These are phyloP conservation scores for Trametes cingulata DNA, from an alignment of 768 basidiomycete species.

Conservation along the genomic window DNA sequence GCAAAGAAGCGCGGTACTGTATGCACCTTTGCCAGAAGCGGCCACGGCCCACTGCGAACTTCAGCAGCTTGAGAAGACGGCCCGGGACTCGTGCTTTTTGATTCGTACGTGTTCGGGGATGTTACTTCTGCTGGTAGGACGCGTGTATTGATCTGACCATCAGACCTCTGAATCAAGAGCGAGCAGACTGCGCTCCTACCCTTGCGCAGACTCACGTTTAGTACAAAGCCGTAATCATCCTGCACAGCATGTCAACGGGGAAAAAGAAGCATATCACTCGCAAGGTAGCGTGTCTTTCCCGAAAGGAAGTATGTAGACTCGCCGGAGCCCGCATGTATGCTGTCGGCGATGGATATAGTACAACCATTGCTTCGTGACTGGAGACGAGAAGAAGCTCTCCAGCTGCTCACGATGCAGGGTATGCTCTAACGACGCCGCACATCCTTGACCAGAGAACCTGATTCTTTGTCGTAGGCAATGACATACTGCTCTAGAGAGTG, in stretches of 20 bases:
- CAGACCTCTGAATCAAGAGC: neutral
- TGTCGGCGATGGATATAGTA: constrained; percentile 8
- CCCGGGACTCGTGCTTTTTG: too few species aligned
- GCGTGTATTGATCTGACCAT: neutral
- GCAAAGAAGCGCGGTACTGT: too few species aligned
- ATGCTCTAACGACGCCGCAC: neutral
- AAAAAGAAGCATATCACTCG: neutral
- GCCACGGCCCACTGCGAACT: too few species aligned
- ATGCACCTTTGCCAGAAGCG: neutral
- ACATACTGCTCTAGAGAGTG: constrained; percentile 29
- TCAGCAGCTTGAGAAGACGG: too few species aligned
- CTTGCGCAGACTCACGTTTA: too few species aligned
- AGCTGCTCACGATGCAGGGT: constrained; percentile 22
- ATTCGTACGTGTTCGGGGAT: too few species aligned
- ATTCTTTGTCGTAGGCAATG: constrained; percentile 6
- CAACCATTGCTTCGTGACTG: constrained; percentile 19
- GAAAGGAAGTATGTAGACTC: too few species aligned
- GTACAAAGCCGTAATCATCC: too few species aligned
- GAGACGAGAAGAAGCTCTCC: constrained; percentile 17
- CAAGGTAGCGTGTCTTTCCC: neutral
- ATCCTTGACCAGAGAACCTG: neutral
- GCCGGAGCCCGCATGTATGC: too few species aligned
- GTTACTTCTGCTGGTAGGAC: too few species aligned
- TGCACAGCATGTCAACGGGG: neutral
- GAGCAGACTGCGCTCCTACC: too few species aligned